Conservation (phyloP, 2,329 filamentous ascomycete species). For the Apiospora phragmitis region DNA sequence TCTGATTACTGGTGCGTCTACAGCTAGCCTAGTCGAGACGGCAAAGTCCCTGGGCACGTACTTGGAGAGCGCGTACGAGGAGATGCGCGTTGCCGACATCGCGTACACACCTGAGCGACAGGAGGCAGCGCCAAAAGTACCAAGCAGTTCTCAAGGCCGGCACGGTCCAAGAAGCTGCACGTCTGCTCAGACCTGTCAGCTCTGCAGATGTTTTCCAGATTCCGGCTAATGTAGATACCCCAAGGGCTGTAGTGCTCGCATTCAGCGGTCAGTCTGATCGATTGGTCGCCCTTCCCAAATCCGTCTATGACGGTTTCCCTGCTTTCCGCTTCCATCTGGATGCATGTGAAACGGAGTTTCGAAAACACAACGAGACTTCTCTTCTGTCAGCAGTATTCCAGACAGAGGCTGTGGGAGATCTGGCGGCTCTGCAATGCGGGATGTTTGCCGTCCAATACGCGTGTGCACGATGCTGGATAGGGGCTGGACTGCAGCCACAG, state of each 20-base stretch:
- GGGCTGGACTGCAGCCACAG: slow-evolving; percentile 29
- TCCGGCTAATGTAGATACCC: too few relatives aligned
- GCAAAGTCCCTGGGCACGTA: neutral
- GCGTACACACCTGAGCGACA: neutral
- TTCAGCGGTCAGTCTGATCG: too few relatives aligned
- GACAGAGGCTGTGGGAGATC: neutral
- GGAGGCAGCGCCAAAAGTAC: neutral
- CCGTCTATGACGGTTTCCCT: too few relatives aligned
- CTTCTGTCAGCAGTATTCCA: slow-evolving; percentile 36
- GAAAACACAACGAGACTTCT: neutral
- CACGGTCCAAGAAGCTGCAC: neutral
- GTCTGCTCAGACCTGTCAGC: too few relatives aligned
- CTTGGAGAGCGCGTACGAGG: neutral
- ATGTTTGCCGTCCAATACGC: slow-evolving; percentile 40
- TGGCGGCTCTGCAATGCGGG: slow-evolving; percentile 33
- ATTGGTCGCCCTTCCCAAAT: neutral
- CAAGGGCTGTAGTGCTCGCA: too few relatives aligned
- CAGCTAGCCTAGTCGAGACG: too few relatives aligned
- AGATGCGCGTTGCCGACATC: neutral
- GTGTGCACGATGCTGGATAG: slow-evolving; percentile 35
- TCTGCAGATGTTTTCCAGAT: too few relatives aligned
- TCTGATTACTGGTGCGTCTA: too few relatives aligned
- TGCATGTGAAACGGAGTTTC: neutral
- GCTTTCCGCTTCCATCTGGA: neutral
- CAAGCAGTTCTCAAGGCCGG: neutral